phyloP scores from a whole-genome alignment of 2,329 filamentous ascomycete genomes.

The Cylindrodendrum hubeiense region DNA sequence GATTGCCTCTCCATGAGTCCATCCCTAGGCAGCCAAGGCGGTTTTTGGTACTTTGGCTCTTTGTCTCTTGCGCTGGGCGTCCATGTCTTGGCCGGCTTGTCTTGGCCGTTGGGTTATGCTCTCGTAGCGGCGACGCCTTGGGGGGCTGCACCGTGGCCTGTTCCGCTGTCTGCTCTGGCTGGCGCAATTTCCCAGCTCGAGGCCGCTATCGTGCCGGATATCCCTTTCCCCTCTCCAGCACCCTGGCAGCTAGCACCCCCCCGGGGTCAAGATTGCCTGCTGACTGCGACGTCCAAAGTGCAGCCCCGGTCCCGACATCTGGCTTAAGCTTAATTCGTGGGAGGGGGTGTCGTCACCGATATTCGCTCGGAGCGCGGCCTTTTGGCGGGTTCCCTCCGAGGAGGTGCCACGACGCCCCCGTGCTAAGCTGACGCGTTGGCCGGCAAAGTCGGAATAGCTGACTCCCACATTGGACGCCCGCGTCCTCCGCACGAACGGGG shows the following conservation, averaged over 20 bases:
- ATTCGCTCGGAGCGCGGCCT: constrained; percentile 7
- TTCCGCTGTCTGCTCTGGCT: background rate
- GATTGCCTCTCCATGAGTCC: background rate
- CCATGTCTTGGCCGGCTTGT: background rate
- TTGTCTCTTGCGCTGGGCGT: background rate
- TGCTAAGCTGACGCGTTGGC: constrained; percentile 40
- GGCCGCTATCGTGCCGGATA: constrained; percentile 23
- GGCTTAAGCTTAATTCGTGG: constrained; percentile 47
- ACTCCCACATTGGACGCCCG: constrained; percentile 15
- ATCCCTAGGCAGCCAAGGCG: background rate
- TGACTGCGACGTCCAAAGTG: no score
- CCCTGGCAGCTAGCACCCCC: background rate
- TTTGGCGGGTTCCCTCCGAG: constrained; percentile 14
- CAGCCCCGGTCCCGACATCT: constrained; percentile 38
- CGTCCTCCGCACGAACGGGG: constrained; percentile 25
- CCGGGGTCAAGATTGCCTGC: constrained; percentile 25
- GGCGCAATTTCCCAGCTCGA: constrained; percentile 22
- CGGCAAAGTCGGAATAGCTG: constrained; percentile 43
- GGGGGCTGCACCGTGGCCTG: background rate
- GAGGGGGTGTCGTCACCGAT: constrained; percentile 29
- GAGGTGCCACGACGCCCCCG: constrained; percentile 21
- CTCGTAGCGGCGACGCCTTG: background rate
- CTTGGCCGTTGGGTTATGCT: background rate
- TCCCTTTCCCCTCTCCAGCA: constrained; percentile 3
- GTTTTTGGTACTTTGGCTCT: no score